These are phyloP conservation scores for Beauveria varroae DNA, from an alignment of 2,329 filamentous ascomycete species.

Conservation along the genomic window DNA sequence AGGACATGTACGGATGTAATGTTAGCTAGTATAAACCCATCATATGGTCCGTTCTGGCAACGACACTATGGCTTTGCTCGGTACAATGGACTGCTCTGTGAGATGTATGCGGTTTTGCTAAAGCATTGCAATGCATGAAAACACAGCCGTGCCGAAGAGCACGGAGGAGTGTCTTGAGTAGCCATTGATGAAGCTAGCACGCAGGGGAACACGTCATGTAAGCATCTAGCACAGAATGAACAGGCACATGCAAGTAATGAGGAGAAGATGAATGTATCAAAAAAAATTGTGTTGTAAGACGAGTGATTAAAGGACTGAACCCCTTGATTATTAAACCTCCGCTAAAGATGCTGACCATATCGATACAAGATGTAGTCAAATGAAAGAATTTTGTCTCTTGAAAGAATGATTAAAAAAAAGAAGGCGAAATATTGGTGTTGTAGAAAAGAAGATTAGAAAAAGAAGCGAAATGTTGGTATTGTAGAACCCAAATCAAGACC, in stretches of 20 bases:
- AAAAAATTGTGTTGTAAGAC: background rate
- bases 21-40: background rate
- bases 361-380: background rate
- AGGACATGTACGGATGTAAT: background rate
- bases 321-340: slow-evolving; percentile 9
- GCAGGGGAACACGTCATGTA: no score
- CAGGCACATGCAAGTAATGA: background rate
- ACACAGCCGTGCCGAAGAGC: no score
- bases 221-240: background rate
- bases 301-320: background rate
- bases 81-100: no score
- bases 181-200: no score
- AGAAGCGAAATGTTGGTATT: slow-evolving; percentile 3
- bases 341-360: slow-evolving; percentile 1
- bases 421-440: background rate
- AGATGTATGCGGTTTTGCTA: no score
- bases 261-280: background rate
- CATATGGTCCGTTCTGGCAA: background rate
- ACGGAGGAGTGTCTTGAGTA: no score
- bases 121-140: no score
- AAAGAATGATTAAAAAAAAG: background rate
- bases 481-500: background rate
- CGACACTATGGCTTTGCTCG: no score
- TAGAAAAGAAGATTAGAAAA: background rate
- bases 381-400: background rate